Base-by-base conservation (phyloP, 257 asterid genomes). In the Solanum rostratum region DNA sequence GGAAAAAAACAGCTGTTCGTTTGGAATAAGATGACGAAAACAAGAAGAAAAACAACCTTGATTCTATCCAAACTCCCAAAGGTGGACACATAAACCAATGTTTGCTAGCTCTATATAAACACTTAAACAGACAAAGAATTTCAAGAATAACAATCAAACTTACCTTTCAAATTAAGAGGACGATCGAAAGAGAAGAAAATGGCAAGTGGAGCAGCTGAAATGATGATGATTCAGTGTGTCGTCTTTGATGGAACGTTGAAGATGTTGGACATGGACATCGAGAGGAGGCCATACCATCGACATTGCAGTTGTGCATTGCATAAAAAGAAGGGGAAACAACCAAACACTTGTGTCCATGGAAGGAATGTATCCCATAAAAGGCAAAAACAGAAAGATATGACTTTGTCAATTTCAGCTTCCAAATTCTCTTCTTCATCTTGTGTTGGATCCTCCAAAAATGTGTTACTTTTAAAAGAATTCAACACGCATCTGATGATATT, bases 221-320 rank as follows among this genome's bases (percentile, higher is more conserved):
- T 76, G 70, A 3, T 76, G 70, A 3, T 84, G 85, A 22, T 89
- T 41, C 84, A 82, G 22, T 82, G 88, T 84, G 87, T 84, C 81
- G 81, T 84, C 74, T 43, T 86, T 19, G 62, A 80, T 27, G 92
- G 92, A 83, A 83, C 89, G 85, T 85, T 87, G 74, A 86, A 88
- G 4, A 59, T 86, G 88, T 45, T 53, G 1, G 91, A 90, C 89
- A 87, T 29, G 85, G 85, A 84, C 41, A 83, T 88, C 8, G 90
- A 92, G 82, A 71, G 90, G 10, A 86, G 91, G 71, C 92, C 93
- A 3, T 89, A 90, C 53, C 92, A 90, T 39, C 39, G 45, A 1
- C 76, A 90, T 83, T 90, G 92, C 87, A 76, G 83, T 29, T 91
- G 93, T 39, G 90, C 92, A 86, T 63, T 89, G 88, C 91, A 88